Conservation (phyloP, 306 rosid species). For the Inga laurina region DNA sequence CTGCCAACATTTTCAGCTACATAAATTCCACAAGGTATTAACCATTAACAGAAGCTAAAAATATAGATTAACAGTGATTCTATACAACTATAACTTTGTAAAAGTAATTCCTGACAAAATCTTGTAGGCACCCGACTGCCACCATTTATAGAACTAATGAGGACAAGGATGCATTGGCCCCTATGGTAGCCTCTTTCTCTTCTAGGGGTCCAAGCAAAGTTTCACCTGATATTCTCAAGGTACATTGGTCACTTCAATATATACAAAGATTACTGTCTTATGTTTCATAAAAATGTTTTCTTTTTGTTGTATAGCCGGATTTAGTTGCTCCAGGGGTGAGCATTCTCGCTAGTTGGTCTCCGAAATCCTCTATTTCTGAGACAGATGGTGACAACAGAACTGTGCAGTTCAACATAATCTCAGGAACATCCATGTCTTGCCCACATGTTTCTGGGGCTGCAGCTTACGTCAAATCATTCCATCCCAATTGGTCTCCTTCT, state of each 20-base stretch:
- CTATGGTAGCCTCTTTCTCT: slow-evolving; percentile 31
- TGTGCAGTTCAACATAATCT: slow-evolving; percentile 30
- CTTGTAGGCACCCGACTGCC: slow-evolving; percentile 28
- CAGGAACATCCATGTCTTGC: slow-evolving; percentile 43
- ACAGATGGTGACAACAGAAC: background rate
- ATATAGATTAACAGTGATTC: background rate
- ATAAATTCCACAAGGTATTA: slow-evolving; percentile 34
- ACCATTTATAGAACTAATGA: slow-evolving; percentile 35
- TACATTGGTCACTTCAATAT: background rate
- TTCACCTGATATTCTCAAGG: slow-evolving; percentile 40
- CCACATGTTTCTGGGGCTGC: slow-evolving; percentile 28
- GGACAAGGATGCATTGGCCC: slow-evolving; percentile 25
- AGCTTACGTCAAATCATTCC: slow-evolving; percentile 22
- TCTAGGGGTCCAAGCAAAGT: slow-evolving; percentile 39
- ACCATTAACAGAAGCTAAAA: background rate
- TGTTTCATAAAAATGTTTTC: background rate
- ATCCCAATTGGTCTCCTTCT: slow-evolving; percentile 37
- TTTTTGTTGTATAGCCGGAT: slow-evolving; percentile 37
- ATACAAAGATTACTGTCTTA: background rate
- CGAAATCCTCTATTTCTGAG: background rate
- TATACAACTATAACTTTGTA: background rate
- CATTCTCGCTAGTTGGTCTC: slow-evolving; percentile 47
- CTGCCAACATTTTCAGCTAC: slow-evolving; percentile 11
- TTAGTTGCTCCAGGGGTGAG: slow-evolving; percentile 39
- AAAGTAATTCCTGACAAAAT: background rate